A percentile compares a stretch with the other conserved stretches of the same genome.
Conservation (phyloP, 2,329 filamentous ascomycete genomes). For the Parascedosporium putredinis region DNA sequence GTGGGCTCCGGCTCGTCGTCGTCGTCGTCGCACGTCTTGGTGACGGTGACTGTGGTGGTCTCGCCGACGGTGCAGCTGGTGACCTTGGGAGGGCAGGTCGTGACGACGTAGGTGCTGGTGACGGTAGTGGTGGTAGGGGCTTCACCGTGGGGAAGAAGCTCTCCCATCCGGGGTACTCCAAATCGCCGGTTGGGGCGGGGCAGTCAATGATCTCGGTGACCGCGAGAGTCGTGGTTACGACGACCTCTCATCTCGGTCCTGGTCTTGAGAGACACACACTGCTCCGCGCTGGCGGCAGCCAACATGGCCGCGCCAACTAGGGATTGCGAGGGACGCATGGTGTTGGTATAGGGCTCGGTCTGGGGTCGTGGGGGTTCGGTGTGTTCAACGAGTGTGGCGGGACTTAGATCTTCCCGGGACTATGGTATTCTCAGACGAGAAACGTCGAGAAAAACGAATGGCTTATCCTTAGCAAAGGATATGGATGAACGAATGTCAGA, state of each 20-base stretch:
- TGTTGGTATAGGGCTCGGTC: no score
- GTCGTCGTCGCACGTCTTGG: not conserved
- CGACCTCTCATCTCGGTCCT: constrained; percentile 1
- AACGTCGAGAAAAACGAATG: not conserved
- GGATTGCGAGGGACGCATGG: not conserved
- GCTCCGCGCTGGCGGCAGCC: not conserved
- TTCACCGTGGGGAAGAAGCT: not conserved
- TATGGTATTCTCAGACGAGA: not conserved
- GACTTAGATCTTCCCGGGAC: not conserved
- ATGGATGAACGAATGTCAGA: not conserved
- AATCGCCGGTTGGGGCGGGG: not conserved
- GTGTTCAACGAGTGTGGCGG: not conserved
- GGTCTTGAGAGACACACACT: not conserved
- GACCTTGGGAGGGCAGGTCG: not conserved
- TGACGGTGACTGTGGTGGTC: constrained; percentile 1
- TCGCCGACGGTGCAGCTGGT: not conserved
- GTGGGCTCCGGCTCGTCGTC: not conserved
- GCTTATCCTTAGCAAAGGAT: not conserved
- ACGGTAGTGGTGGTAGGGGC: not conserved
- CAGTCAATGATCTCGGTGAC: constrained; percentile 5
- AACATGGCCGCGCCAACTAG: not conserved
- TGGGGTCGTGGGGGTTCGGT: no score
- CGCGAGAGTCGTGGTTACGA: constrained; percentile 3
- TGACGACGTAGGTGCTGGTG: not conserved
- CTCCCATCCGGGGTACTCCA: not conserved